Evolutionary conservation across 116 monocot species (phyloP).

Genomic region (Thalassia testudinum): DNA sequence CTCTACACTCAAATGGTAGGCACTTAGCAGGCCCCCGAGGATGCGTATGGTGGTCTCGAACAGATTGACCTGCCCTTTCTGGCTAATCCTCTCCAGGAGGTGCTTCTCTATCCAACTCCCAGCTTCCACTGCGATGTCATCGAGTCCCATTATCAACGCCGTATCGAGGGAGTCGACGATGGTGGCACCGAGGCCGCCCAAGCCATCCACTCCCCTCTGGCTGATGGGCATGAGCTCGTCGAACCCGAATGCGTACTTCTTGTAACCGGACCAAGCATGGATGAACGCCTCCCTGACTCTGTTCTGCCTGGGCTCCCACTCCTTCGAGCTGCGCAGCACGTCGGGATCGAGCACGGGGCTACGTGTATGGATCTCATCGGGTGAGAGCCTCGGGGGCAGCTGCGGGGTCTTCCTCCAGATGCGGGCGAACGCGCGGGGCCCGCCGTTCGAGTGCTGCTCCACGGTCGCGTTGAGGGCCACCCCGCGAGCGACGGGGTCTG

Average conservation of each 20-base stretch:
- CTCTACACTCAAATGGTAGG: slow-evolving; percentile 22
- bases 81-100: slow-evolving; percentile 47
- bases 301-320: slow-evolving; percentile 54
- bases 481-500: slow-evolving; percentile 15
- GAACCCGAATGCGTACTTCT: slow-evolving; percentile 64
- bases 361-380: slow-evolving; percentile 25
- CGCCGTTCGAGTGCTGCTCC: slow-evolving; percentile 7
- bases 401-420: slow-evolving; percentile 59
- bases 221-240: slow-evolving; percentile 94
- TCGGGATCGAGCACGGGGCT: slow-evolving; percentile 13
- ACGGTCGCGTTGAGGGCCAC: slow-evolving; percentile 2
- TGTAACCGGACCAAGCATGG: slow-evolving; percentile 96
- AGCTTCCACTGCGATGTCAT: slow-evolving; percentile 65
- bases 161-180: slow-evolving; percentile 86
- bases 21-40: slow-evolving; percentile 91
- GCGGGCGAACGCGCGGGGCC: slow-evolving; percentile 14
- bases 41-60: slow-evolving; percentile 96
- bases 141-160: slow-evolving; percentile 76
- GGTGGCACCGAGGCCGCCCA: slow-evolving; percentile 92
- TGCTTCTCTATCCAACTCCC: slow-evolving; percentile 67
- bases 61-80: slow-evolving; percentile 87
- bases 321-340: slow-evolving; percentile 6
- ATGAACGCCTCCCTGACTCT: slow-evolving; percentile 78
- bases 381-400: slow-evolving; percentile 67
- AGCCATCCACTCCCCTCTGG: slow-evolving; percentile 58